Conservation (phyloP, 495 filamentous ascomycete species). For the Talaromyces ruber region DNA sequence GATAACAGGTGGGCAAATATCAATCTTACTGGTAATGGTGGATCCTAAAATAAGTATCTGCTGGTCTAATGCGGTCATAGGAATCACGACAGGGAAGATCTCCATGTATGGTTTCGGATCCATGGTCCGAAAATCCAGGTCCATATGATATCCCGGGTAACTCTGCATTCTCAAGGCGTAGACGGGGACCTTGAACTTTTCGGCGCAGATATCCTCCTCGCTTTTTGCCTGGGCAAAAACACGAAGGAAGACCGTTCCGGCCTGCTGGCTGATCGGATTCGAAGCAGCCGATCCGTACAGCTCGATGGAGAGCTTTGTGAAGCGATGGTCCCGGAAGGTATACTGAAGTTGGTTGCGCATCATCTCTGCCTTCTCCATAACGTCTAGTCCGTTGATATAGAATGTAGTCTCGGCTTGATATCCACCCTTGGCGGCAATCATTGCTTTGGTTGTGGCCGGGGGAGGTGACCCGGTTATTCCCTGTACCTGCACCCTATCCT, state of each 20-base stretch:
- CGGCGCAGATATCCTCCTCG: conserved; percentile 9
- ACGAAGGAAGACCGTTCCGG: conserved; percentile 10
- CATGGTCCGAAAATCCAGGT: conserved; percentile 12
- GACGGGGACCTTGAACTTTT: conserved; percentile 14
- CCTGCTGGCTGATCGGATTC: conserved; percentile 14
- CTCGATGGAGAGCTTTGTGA: conserved; percentile 13
- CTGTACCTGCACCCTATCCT: conserved; percentile 26
- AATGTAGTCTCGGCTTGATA: conserved; percentile 21
- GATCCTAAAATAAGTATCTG: not conserved
- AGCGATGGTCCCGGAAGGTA: conserved; percentile 9
- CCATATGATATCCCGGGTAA: conserved; percentile 11
- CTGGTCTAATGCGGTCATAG: not conserved
- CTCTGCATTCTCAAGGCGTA: conserved; percentile 23
- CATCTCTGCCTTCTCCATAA: conserved; percentile 7
- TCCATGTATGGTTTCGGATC: conserved; percentile 11
- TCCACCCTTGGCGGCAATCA: conserved; percentile 27
- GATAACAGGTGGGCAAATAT: not conserved
- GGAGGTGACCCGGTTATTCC: conserved; percentile 32
- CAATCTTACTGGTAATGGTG: not conserved
- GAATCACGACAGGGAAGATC: conserved; percentile 15
- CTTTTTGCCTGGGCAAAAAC: conserved; percentile 13
- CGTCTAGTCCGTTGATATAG: conserved; percentile 12
- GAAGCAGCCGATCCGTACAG: conserved; percentile 9
- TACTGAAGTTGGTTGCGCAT: conserved; percentile 1
- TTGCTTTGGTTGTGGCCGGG: conserved; percentile 38